Base-by-base conservation (phyloP, 768 basidiomycete genomes). In the Rhodotorula kratochvilovae region DNA sequence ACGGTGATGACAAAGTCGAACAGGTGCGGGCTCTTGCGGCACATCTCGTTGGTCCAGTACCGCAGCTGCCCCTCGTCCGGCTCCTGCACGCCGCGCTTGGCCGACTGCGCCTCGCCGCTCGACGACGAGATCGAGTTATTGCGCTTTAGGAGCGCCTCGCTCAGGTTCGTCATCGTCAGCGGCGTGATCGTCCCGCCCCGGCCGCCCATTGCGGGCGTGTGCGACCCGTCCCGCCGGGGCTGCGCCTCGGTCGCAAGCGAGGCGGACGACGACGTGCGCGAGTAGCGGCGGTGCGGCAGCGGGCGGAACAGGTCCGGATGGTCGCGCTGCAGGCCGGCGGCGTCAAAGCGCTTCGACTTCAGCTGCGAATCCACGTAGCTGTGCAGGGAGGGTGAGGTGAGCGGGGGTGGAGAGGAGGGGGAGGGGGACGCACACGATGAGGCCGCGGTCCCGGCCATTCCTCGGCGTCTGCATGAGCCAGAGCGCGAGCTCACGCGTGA, bases 1-100 rank as follows among this genome's bases (percentile, higher is more conserved):
- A 96, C 93, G 39, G 96, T 98, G 56, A 98, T 84, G 67, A 99
- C 96, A 79, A 99, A 96, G 81, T 99, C 95, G 78, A 99, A 98
- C 19, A 97, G 84, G 79, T 98, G 90, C 4, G 95, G 89, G 61
- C 87, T 90, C 66, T 85, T 85, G 72, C 86, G 89, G 81, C 96
- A 99, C 95, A 99, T 96, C 55, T 90, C 89, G 73, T 88, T 88
- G 0, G 94, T 97, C 96, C 96, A 99, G 79, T 97, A 99, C 69
- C 96, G 85, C 58, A 99, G 84, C 79, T 97, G 95, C 2, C 96
- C 96, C 48, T 90, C 88, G 54, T 77, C 69, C 81, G 81, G 51
- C 79, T 80, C 56, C 90, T 15, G 95, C 1, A 6, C 92, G 42
- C 88, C 87, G 57, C 68, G 64, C 81, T 81, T 62, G 43, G 54